phyloP scores from a whole-genome alignment of 1,139 yeast species.

The Candida sp. region DNA sequence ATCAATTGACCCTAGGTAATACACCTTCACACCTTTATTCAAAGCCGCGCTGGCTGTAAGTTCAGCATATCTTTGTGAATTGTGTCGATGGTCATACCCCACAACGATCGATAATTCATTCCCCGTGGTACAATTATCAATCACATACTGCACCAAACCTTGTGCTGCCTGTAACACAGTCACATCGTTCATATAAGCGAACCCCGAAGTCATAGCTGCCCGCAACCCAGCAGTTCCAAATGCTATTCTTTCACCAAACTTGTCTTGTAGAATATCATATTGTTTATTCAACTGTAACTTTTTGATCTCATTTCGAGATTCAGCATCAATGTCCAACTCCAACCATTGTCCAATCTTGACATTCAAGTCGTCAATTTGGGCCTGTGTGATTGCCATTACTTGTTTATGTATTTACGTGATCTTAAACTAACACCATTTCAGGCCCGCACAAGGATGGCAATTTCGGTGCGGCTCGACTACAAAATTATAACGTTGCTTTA shows the following conservation, averaged over 20 bases:
- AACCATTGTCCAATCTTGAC: constrained; percentile 48
- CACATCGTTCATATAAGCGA: constrained; percentile 82
- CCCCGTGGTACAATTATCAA: constrained; percentile 7
- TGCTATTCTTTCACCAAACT: constrained; percentile 58
- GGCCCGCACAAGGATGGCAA: not conserved
- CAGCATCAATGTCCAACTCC: constrained; percentile 45
- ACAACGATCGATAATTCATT: constrained; percentile 51
- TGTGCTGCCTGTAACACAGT: constrained; percentile 92
- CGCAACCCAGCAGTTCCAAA: constrained; percentile 95
- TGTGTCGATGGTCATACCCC: constrained; percentile 89
- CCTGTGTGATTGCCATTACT: constrained; percentile 3
- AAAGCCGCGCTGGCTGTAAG: constrained; percentile 75
- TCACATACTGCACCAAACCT: constrained; percentile 71
- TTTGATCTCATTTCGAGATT: constrained; percentile 54
- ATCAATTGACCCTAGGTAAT: constrained; percentile 46
- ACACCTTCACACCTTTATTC: constrained; percentile 65
- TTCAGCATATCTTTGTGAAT: constrained; percentile 77
- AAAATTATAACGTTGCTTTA: not conserved
- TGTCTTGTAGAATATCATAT: constrained; percentile 43
- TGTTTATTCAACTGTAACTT: constrained; percentile 38
- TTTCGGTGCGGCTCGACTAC: not conserved
- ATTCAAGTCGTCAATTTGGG: constrained; percentile 17
- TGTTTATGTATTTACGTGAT: not conserved
- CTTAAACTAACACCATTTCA: not conserved
- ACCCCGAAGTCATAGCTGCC: constrained; percentile 88